Evolutionary conservation across 306 rosid species (phyloP), one percentile per base, ranked within the genome.

Genomic region (Sesbania bispinosa): DNA sequence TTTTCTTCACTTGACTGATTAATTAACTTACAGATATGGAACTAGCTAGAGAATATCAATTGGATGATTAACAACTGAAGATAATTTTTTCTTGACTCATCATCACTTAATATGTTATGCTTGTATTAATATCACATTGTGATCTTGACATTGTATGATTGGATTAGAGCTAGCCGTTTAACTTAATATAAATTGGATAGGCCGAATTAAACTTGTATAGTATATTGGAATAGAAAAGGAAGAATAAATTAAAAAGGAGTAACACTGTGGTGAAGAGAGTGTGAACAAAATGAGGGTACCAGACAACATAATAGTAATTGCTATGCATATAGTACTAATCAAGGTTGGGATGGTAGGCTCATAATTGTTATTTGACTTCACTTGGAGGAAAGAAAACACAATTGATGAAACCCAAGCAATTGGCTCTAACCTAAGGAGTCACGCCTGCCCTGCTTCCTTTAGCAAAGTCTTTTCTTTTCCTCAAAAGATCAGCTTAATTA

Each of bases 331-430:
- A 4, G 19, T 46, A 62, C 64, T 64, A 58, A 75, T 62, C 69
- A 58, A 80, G 33, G 74, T 65, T 75, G 81, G 81, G 80, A 68
- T 62, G 81, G 69, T 76, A 58, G 77, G 71, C 63, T 52, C 79
- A 83, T 81, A 45, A 76, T 83, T 67, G 62, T 45, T 70, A 43
- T 69, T 86, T 86, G 88, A 86, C 83, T 60, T n/a, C n/a, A n/a
- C n/a, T 55, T 39, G 66, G 23, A 46, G 27, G 33, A n/a, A n/a
- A n/a, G n/a, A n/a, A n/a, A 65, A 67, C 71, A 62, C 64, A 36
- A 38, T 62, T 77, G 27, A 67, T 61, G 79, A 77, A 76, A 80
- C 78, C 67, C 43, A 76, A 67, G 79, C 32, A 29, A 72, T 2
- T 46, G n/a, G 39, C 63, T 36, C n/a, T n/a, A n/a, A n/a, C n/a